phyloP scores from a whole-genome alignment of 2,329 filamentous ascomycete genomes.

The Elsinoe fawcettii region DNA sequence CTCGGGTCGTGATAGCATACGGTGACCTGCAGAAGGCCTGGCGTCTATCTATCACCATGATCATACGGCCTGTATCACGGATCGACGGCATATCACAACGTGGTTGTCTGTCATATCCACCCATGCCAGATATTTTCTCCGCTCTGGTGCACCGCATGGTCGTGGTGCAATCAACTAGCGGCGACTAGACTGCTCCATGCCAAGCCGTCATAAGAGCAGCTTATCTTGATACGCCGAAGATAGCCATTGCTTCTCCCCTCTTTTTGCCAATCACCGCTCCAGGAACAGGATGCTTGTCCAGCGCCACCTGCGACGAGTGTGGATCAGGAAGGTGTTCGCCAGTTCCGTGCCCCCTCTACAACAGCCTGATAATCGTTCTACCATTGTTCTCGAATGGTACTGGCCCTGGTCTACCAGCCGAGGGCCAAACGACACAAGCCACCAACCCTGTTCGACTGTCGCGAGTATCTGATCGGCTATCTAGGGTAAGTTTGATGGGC shows the following conservation, averaged over 20 bases:
- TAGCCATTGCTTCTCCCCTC: constrained; percentile 7
- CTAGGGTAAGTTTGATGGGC: not conserved
- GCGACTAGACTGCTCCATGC: constrained; percentile 10
- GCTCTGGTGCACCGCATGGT: not conserved
- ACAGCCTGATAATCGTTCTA: not conserved
- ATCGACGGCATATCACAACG: not conserved
- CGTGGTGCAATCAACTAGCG: not conserved
- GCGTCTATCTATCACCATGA: not conserved
- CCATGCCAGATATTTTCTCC: not conserved
- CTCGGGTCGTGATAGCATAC: not conserved
- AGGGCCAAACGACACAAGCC: constrained; percentile 26
- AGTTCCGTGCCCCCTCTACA: not conserved
- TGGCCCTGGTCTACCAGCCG: not conserved
- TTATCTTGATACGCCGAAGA: constrained; percentile 11
- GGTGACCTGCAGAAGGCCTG: not conserved
- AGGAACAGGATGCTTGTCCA: not conserved
- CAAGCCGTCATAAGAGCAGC: constrained; percentile 1
- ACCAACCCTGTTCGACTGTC: constrained; percentile 26
- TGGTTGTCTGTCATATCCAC: not conserved
- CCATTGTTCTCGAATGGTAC: not conserved
- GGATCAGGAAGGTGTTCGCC: constrained; percentile 8
- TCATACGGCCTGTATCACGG: not conserved
- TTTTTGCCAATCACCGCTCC: not conserved
- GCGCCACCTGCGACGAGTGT: not conserved
- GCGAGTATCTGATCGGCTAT: not conserved